Evolutionary conservation across 2,329 filamentous ascomycete species (phyloP), one percentile per base, ranked within the genome.

Genomic region (Colletotrichum eremochloae): DNA sequence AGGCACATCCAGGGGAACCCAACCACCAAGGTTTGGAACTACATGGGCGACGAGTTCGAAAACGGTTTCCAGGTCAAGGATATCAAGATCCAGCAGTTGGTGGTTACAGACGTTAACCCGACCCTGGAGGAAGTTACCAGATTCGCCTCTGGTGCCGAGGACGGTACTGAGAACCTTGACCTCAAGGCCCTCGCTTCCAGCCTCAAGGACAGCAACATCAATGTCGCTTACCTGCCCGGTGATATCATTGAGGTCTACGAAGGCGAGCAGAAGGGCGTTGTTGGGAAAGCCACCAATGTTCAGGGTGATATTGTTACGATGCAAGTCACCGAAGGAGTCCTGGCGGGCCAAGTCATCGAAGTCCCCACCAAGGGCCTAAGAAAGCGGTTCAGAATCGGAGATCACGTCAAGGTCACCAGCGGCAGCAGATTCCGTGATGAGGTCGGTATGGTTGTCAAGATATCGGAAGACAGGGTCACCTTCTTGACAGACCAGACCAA

Each of bases 351-450:
- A 80, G 91, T 89, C 6, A 96, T 99, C 57, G 96, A 98, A 80
- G 95, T 97, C 14, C 96, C 96, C 1, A 93, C 95, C 74, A 97
- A 96, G 82, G 94, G 94, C 56, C 87, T 99, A 36, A 93, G 96
- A 70, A 99, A 99, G 83, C 90, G 94, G 40, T 99, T 99, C 88
- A 91, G 89, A 75, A 89, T 95, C 74, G 96, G 96, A 86, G 96
- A 99, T 78, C 96, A 99, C 79, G 96, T 99, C 85, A 98, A 98
- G 85, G 96, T 99, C 76, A 97, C 98, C 80, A 96, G 96, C 67
- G 96, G 95, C 50, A 97, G 95, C 84, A 93, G 94, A 77, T 98
- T 95, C 81, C 91, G 94, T 67, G 96, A 98, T 77, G 96, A 99
- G 83, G 93, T 98, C 56, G 96, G 96, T 82, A 97, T 98, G 90